Evolutionary conservation across 768 basidiomycete species (phyloP), one percentile per base, ranked within the genome.

Genomic region (Termitomyces bulborhizus): DNA sequence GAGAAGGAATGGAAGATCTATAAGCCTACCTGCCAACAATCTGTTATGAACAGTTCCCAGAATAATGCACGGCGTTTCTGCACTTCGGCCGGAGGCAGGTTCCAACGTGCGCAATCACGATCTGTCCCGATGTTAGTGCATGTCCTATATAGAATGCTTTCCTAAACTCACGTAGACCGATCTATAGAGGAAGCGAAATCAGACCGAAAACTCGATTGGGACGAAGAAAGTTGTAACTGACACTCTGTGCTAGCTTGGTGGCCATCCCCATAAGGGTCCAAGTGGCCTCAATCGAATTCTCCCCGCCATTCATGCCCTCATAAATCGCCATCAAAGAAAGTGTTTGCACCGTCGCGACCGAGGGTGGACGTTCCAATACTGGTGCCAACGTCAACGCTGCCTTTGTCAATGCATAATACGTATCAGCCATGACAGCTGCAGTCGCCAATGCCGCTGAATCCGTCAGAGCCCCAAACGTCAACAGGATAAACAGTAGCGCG

Each of bases 1-100:
- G 13, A 48, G 27, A 40, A 41, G 12, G 18, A 39, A 34, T 46
- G 27, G 37, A 29, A 51, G 21, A 15, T 18, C 16, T 41, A 16
- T 44, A 37, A 24, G 61, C 76, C 15, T 56, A 85, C 86, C 77
- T 85, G 84, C 84, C 85, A 88, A 57, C 82, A 82, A 64, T 88
- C 86, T 0, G 85, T 84, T 59, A 86, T 83, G 60, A 85, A 86
- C 29, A 88, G 57, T 57, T 88, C 86, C 86, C 86, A 88, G 61
- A 88, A 88, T 24, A 88, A 65, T 1, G 82, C 78, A 31, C 86
- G 77, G 4, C 86, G 78, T 65, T 86, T 86, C 69, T 88, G 85
- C 4, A 87, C 83, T 62, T 86, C 86, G 1, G 76, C 73, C 3
- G 77, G 76, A 5, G 79, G 59, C 18, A 88, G 66, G 37, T 81